Percentiles rank a stretch among this genome's conserved stretches.
phyloP scores from a whole-genome alignment of 139 green algal species.

The Dunaliella sp. region DNA sequence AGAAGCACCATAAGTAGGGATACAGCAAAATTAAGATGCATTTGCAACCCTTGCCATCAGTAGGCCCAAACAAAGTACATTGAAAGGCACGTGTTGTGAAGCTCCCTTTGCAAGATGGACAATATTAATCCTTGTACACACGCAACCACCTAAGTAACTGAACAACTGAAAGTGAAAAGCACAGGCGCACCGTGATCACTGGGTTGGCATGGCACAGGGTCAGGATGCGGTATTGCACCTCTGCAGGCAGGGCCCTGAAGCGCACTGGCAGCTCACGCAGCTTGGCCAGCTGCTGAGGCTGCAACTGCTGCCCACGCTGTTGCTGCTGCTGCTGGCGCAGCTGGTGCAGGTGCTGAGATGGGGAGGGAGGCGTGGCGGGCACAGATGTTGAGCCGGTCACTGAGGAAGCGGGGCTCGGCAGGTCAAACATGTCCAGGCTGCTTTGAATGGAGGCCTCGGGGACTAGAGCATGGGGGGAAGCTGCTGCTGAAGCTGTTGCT shows the following conservation, averaged over 20 bases:
- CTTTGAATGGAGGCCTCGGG: background rate
- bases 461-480: background rate
- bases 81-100: background rate
- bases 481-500: too few relatives aligned
- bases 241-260: constrained; percentile 19
- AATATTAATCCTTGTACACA: background rate
- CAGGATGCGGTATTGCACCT: constrained; percentile 21
- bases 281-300: constrained; percentile 2
- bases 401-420: background rate
- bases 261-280: constrained; percentile 7
- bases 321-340: background rate
- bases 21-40: background rate
- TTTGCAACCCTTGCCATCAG: background rate
- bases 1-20: background rate
- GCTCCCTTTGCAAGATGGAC: background rate
- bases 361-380: background rate
- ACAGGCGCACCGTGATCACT: constrained; percentile 14
- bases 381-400: background rate
- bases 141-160: background rate
- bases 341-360: background rate
- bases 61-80: background rate
- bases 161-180: background rate
- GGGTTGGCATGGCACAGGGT: constrained; percentile 5
- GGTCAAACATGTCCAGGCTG: background rate
- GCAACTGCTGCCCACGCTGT: background rate